phyloP scores from a whole-genome alignment of 306 rosid species.

The Pterocarpus macrocarpus region DNA sequence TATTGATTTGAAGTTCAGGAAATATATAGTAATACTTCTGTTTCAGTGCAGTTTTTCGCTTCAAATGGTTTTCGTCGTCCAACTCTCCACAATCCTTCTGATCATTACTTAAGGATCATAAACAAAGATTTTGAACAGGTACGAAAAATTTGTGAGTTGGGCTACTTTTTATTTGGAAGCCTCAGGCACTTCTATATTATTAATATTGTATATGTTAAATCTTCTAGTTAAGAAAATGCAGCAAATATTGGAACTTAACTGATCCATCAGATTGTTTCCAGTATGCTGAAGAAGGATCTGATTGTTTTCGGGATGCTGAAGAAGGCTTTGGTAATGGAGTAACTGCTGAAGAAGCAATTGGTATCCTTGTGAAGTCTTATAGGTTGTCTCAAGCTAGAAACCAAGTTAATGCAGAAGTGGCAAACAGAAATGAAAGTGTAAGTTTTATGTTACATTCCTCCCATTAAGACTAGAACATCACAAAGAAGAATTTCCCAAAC shows the following conservation, averaged over 20 bases:
- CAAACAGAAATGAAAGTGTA: conserved; percentile 54
- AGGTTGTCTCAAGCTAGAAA: conserved; percentile 46
- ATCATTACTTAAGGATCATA: conserved; percentile 73
- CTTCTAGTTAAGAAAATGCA: not conserved
- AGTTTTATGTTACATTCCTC: conserved; percentile 30
- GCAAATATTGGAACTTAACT: too few relatives aligned
- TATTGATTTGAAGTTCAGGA: not conserved
- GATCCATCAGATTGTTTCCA: conserved; percentile 22
- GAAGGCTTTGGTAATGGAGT: conserved; percentile 44
- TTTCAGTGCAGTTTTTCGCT: conserved; percentile 63
- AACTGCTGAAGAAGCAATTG: conserved; percentile 58
- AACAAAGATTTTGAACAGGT: conserved; percentile 83
- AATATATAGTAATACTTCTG: not conserved
- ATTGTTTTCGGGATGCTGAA: conserved; percentile 48
- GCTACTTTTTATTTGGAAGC: not conserved
- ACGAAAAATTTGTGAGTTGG: not conserved
- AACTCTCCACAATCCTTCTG: conserved; percentile 70
- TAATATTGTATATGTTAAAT: not conserved
- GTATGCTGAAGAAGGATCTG: conserved; percentile 54
- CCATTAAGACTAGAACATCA: not conserved
- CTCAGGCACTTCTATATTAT: too few relatives aligned
- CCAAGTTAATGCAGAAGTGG: conserved; percentile 52
- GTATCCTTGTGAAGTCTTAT: conserved; percentile 54
- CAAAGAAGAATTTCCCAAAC: not conserved
- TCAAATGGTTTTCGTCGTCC: conserved; percentile 79